Conservation (phyloP, 768 basidiomycete species). For the Tulasnella sp. region DNA sequence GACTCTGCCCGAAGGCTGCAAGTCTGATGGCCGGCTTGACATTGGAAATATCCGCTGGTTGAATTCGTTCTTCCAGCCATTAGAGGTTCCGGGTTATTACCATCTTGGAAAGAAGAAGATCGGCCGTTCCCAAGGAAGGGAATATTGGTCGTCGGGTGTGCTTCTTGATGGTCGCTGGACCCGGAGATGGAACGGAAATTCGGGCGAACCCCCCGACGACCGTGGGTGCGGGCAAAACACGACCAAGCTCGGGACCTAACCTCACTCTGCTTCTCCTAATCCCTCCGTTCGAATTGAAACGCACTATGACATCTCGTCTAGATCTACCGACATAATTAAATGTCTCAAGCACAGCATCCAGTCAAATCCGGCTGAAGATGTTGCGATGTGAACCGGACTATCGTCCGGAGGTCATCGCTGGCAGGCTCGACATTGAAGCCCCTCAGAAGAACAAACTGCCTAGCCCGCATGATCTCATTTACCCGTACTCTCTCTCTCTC, state of each 20-base stretch:
- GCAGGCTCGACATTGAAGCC: not conserved
- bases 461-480: not conserved
- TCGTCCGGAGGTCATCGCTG: not conserved
- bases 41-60: too few species aligned
- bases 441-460: not conserved
- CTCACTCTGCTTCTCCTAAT: not conserved
- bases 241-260: not conserved
- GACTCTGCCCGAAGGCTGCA: too few species aligned
- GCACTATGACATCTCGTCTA: not conserved
- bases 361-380: not conserved
- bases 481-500: not conserved
- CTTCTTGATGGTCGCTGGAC: not conserved
- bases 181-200: not conserved
- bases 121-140: not conserved
- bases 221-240: not conserved
- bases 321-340: not conserved
- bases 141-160: not conserved
- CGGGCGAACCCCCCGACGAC: not conserved
- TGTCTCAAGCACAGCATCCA: not conserved
- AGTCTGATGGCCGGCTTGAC: too few species aligned
- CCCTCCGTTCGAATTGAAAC: not conserved
- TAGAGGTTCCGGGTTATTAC: too few species aligned
- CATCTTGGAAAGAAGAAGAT: too few species aligned
- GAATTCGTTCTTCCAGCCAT: too few species aligned
- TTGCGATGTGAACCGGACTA: not conserved